Base-by-base conservation (phyloP, 768 basidiomycete species). In the Pisolithus tinctorius region DNA sequence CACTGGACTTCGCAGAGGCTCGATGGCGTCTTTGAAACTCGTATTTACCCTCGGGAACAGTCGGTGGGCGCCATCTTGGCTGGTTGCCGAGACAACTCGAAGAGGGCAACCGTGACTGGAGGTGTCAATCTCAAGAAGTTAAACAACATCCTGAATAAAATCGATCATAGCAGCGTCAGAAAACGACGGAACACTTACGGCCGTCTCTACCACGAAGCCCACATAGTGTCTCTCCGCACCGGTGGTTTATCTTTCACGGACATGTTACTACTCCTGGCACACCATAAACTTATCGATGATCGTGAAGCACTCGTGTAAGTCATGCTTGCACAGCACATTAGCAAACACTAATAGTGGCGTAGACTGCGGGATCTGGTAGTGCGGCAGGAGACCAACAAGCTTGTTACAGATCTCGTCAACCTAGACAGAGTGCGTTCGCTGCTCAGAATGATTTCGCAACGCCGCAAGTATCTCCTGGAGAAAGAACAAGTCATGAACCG, bases 211-310 rank as follows among this genome's bases (percentile, higher is more conserved):
- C 87, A 95, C 61, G 95, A 97, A 72, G 93, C 94, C 2, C 73
- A 71, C 57, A 79, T 93, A 30, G 78, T 82, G 3, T 82, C 84
- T 55, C 78, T 86, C 54, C 77, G 75, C 30, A 82, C 83, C 1
- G 77, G 81, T 47, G 93, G 93, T 8, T 91, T 98, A 53, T 88
- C 90, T 23, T 97, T 97, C 73, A 89, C 84, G 1, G 80, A 83
- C 42, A 95, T 95, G 89, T 77, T 98, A 3, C 63, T 88, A 31
- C 70, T 97, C 42, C 71, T 98, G 38, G 86, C 90, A 1, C 95
- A 96, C 63, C 85, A 97, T 71, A 93, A 90, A 66, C 71, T 98
- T 47, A 92, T 97, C 55, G 79, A 90, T 46, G 93, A 96, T 68
- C 81, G 80, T 26, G 88, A 92, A 29, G 94, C 94, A 13, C 71